Evolutionary conservation across 2,329 filamentous ascomycete genomes (phyloP).

Genomic region (Helotiales sp.): DNA sequence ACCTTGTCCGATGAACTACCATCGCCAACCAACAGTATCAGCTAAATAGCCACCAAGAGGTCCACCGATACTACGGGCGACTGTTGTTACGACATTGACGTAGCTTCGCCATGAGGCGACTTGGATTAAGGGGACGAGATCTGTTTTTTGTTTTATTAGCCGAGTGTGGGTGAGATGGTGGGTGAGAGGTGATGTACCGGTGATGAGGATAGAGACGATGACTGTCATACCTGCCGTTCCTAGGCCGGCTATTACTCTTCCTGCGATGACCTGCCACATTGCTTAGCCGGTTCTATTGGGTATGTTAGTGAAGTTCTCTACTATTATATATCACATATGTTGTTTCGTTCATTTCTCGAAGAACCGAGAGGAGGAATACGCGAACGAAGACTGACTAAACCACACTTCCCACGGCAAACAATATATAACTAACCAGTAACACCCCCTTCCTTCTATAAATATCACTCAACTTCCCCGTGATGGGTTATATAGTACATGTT

Average conservation of each 20-base stretch:
- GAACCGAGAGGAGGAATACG: neutral
- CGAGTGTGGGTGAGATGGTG: neutral
- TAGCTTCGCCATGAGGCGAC: slow-evolving; percentile 59
- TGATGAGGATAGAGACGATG: slow-evolving; percentile 54
- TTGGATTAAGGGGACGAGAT: slow-evolving; percentile 53
- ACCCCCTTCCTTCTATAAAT: slow-evolving; percentile 61
- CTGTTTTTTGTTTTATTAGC: slow-evolving; percentile 9
- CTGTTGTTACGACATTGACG: slow-evolving; percentile 57
- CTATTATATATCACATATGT: no score
- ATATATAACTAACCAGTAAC: slow-evolving; percentile 53
- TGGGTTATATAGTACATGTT: slow-evolving; percentile 55
- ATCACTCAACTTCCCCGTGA: slow-evolving; percentile 63
- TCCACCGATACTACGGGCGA: slow-evolving; percentile 57
- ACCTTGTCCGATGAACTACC: slow-evolving; percentile 62
- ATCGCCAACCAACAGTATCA: slow-evolving; percentile 61
- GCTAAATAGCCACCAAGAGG: slow-evolving; percentile 58
- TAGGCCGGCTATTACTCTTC: slow-evolving; percentile 56
- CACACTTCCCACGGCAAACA: slow-evolving; percentile 52
- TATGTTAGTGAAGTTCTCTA: slow-evolving; percentile 37
- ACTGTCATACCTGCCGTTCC: slow-evolving; percentile 57
- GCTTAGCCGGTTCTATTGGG: slow-evolving; percentile 50
- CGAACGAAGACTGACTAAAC: slow-evolving; percentile 47
- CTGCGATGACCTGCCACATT: slow-evolving; percentile 56
- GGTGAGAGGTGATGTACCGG: slow-evolving; percentile 47
- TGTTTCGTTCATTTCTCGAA: neutral